These are phyloP conservation scores for Fomes fomentarius DNA, from an alignment of 1,284 basidiomycete species.

Conservation along the genomic window DNA sequence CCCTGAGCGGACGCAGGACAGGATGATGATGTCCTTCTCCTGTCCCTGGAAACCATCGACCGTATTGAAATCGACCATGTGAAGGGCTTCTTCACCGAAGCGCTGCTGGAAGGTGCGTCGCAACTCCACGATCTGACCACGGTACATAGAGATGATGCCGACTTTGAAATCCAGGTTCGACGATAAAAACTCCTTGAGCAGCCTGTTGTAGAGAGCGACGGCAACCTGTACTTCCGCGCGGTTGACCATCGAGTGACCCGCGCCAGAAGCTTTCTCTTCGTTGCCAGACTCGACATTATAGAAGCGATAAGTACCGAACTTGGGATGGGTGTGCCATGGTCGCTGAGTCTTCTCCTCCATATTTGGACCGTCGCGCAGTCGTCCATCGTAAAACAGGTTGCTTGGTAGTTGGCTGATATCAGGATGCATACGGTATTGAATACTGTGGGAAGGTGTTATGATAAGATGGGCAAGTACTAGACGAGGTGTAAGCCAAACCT, in stretches of 20 bases:
- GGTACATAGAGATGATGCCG: constrained; percentile 96
- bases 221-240: constrained; percentile 78
- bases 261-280: constrained; percentile 51
- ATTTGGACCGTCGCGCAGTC: constrained; percentile 84
- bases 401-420: constrained; percentile 93
- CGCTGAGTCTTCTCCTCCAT: constrained; percentile 87
- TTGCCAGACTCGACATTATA: constrained; percentile 73
- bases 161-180: constrained; percentile 79
- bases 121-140: constrained; percentile 86
- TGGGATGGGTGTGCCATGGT: constrained; percentile 83
- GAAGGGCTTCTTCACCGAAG: constrained; percentile 77
- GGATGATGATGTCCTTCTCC: constrained; percentile 95
- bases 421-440: constrained; percentile 99
- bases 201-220: constrained; percentile 77
- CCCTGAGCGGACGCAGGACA: constrained; percentile 92
- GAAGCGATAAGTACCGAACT: constrained; percentile 91
- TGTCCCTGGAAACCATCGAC: constrained; percentile 99
- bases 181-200: constrained; percentile 68
- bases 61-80: constrained; percentile 92
- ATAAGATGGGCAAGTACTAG: background rate
- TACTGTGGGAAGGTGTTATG: constrained; percentile 54
- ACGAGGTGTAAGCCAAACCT: constrained; percentile 54
- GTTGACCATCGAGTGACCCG: constrained; percentile 79
- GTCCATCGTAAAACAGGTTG: constrained; percentile 84
- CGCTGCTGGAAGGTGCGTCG: constrained; percentile 69